phyloP scores from a whole-genome alignment of 805 yeast genomes.

The Myxozyma neotropica region DNA sequence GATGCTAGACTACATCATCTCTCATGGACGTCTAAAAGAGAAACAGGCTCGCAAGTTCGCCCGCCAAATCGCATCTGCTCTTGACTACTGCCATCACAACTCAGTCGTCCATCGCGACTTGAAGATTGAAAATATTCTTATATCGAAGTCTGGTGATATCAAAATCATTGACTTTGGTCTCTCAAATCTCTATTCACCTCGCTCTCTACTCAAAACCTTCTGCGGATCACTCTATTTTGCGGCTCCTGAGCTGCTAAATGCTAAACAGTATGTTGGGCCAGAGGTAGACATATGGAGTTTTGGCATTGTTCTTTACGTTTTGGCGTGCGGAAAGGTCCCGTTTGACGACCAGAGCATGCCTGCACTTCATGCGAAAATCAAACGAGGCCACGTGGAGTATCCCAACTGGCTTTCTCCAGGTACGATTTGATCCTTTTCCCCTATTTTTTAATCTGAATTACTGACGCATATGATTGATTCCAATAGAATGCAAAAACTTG shows the following conservation, averaged over 20 bases:
- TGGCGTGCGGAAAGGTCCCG: conserved; percentile 97
- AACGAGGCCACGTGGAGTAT: conserved; percentile 87
- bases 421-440: not conserved
- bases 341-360: conserved; percentile 94
- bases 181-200: conserved; percentile 78
- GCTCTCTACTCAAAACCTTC: conserved; percentile 78
- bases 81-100: conserved; percentile 90
- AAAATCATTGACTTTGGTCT: conserved; percentile 96
- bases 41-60: conserved; percentile 93
- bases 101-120: conserved; percentile 96
- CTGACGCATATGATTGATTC: not conserved
- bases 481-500: conserved; percentile 65
- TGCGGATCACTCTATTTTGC: conserved; percentile 98
- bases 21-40: conserved; percentile 93
- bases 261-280: conserved; percentile 91
- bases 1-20: conserved; percentile 92
- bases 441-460: not conserved
- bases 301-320: conserved; percentile 92
- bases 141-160: conserved; percentile 88
- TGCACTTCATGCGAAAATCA: conserved; percentile 89
- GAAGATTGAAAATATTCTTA: conserved; percentile 94
- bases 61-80: conserved; percentile 89
- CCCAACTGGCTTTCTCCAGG: conserved; percentile 76
- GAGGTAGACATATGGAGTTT: conserved; percentile 98
- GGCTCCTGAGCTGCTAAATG: conserved; percentile 93